Conservation (phyloP, 2,329 filamentous ascomycete genomes). For the Fusarium tuaranense region DNA sequence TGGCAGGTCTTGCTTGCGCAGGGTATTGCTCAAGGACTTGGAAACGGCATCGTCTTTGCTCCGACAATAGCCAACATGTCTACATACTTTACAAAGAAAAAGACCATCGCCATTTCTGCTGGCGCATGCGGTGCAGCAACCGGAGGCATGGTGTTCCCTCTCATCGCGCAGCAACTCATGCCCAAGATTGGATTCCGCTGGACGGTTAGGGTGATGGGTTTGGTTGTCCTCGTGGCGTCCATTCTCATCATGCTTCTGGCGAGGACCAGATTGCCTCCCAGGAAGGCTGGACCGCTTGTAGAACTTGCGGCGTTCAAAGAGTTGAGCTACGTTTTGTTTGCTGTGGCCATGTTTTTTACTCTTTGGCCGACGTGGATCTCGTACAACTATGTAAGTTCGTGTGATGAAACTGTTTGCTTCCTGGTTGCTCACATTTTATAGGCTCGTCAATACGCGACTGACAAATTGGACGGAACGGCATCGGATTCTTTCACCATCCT, state of each 20-base stretch:
- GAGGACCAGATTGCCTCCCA: conserved; percentile 61
- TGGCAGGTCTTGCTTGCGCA: conserved; percentile 65
- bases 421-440: conserved; percentile 10
- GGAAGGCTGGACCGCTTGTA: conserved; percentile 62
- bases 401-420: neutral
- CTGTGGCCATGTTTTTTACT: conserved; percentile 51
- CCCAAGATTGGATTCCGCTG: conserved; percentile 72
- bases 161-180: conserved; percentile 66
- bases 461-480: conserved; percentile 60
- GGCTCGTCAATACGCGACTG: conserved; percentile 54
- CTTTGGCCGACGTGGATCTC: conserved; percentile 64
- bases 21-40: conserved; percentile 68
- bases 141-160: conserved; percentile 73
- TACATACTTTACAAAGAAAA: conserved; percentile 71
- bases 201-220: conserved; percentile 72
- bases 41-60: conserved; percentile 65
- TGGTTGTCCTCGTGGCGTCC: conserved; percentile 65
- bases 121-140: conserved; percentile 69
- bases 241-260: conserved; percentile 55
- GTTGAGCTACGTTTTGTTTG: conserved; percentile 54
- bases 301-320: conserved; percentile 65
- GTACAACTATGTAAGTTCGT: conserved; percentile 57
- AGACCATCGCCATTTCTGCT: conserved; percentile 69
- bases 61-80: conserved; percentile 65
- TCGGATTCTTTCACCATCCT: conserved; percentile 67